Conservation (phyloP, 257 asterid genomes). For the Gentiana macrophylla region DNA sequence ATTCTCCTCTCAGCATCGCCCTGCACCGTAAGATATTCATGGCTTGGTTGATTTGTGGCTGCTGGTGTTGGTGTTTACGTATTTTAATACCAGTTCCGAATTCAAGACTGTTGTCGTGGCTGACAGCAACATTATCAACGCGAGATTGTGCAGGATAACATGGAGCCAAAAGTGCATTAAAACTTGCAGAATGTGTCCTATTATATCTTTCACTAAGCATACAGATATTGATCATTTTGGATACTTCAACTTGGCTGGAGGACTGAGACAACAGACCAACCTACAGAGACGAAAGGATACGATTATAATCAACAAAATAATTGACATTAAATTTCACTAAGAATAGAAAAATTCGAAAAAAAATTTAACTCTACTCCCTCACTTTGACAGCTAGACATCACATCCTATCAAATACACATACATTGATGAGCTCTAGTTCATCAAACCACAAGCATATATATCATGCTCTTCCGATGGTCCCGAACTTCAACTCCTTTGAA, state of each 20-base stretch:
- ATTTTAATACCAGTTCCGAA: conserved; percentile 39
- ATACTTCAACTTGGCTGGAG: conserved; percentile 8
- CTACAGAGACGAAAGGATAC: conserved; percentile 20
- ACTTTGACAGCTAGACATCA: too few species aligned
- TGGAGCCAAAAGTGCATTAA: conserved; percentile 10
- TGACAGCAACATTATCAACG: conserved; percentile 10
- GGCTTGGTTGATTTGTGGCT: conserved; percentile 14
- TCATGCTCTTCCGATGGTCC: too few species aligned
- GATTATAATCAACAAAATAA: background rate
- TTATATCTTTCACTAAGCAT: conserved; percentile 16
- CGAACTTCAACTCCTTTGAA: too few species aligned
- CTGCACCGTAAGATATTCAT: conserved; percentile 17
- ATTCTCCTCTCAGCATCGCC: conserved; percentile 59
- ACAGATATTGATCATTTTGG: conserved; percentile 1
- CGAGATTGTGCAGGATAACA: background rate
- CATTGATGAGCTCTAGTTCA: too few species aligned
- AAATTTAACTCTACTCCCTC: background rate
- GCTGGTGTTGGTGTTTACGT: conserved; percentile 17
- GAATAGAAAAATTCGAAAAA: conserved; percentile 5
- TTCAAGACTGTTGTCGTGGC: conserved; percentile 17
- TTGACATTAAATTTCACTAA: too few species aligned
- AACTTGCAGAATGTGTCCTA: conserved; percentile 21
- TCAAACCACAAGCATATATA: too few species aligned
- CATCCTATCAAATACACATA: too few species aligned
- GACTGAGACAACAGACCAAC: conserved; percentile 13